Conservation (phyloP, 345 rosid genomes). For the Eucalyptus microcorys region DNA sequence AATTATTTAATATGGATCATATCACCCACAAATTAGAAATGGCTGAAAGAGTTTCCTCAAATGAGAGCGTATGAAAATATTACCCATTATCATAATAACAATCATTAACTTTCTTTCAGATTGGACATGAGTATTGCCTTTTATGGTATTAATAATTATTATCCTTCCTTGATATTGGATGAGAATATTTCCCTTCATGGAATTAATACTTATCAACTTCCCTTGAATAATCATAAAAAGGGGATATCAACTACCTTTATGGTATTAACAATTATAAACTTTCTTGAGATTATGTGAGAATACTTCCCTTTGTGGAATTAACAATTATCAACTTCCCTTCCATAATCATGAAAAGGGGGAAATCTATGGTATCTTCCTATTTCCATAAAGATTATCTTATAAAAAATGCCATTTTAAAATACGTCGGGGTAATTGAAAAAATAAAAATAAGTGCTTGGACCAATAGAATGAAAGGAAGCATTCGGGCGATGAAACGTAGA, state of each 20-base stretch:
- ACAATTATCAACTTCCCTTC: not conserved
- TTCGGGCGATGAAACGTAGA: not conserved
- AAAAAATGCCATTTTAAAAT: not conserved
- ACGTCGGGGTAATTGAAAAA: not conserved
- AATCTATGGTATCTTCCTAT: not conserved
- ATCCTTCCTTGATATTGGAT: not conserved
- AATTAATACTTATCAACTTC: not conserved
- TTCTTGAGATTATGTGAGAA: not conserved
- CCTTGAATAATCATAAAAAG: not conserved
- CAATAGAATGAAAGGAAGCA: not conserved
- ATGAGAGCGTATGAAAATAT: not conserved
- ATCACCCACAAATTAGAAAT: not conserved
- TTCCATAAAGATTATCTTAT: not conserved
- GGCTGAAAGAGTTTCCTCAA: not conserved
- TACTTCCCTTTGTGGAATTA: not conserved
- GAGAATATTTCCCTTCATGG: not conserved
- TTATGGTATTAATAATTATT: not conserved
- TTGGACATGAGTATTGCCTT: not conserved
- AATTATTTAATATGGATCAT: not conserved
- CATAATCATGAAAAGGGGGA: not conserved
- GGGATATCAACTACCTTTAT: not conserved
- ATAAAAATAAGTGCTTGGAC: not conserved
- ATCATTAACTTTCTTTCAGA: not conserved
- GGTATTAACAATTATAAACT: not conserved
- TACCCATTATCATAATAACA: not conserved